Conservation (phyloP, 2,329 filamentous ascomycete genomes). For the Penicillium sumatraense region DNA sequence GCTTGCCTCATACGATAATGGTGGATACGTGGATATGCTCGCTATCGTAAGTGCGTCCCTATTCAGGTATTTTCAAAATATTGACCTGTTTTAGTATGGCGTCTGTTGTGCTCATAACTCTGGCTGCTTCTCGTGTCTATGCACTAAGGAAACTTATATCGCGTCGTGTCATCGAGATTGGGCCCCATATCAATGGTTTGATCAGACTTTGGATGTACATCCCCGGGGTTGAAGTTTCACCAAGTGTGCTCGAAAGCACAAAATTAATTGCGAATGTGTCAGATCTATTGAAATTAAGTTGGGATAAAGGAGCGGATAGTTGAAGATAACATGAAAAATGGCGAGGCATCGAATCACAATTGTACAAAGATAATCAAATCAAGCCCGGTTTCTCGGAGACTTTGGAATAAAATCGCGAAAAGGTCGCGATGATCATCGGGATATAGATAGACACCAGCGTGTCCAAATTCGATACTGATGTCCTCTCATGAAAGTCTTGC, state of each 20-base stretch:
- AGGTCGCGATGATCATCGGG: too few relatives aligned
- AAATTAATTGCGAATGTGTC: conserved; percentile 48
- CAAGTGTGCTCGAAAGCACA: conserved; percentile 54
- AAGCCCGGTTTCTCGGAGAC: too few relatives aligned
- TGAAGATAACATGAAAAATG: background rate
- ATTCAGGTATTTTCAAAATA: background rate
- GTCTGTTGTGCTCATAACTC: conserved; percentile 54
- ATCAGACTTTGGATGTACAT: conserved; percentile 50
- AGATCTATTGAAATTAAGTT: conserved; percentile 5
- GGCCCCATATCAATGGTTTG: conserved; percentile 47
- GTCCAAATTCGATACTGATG: too few relatives aligned
- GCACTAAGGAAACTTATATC: conserved; percentile 46
- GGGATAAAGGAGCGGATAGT: background rate
- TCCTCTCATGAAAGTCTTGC: too few relatives aligned
- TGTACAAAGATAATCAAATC: too few relatives aligned
- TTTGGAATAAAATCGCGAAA: too few relatives aligned
- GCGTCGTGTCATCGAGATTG: conserved; percentile 45
- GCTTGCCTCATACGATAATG: conserved; percentile 56
- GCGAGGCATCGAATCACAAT: too few relatives aligned
- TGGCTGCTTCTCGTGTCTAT: conserved; percentile 51
- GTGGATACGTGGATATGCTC: conserved; percentile 62
- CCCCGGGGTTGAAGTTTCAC: conserved; percentile 45
- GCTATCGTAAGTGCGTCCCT: conserved; percentile 45
- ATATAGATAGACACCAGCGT: too few relatives aligned
- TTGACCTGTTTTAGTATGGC: conserved; percentile 46